Conservation (phyloP, 2,329 filamentous ascomycete species). For the Neofusicoccum parvum region DNA sequence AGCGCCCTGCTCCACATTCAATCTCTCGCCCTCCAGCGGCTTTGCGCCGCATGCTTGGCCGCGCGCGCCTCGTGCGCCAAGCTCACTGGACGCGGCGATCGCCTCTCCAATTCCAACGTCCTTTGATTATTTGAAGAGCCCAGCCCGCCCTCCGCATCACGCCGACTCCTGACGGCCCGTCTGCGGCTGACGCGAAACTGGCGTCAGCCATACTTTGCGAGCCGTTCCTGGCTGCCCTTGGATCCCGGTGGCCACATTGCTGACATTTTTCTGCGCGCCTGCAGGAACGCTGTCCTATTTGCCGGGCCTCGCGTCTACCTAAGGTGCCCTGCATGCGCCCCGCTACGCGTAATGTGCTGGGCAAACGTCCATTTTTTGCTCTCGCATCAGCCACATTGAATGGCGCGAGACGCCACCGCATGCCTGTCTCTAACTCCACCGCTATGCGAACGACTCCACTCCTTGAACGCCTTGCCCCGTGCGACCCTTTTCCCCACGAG, state of each 20-base stretch:
- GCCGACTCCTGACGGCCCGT: background rate
- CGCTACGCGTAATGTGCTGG: background rate
- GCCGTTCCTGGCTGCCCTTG: background rate
- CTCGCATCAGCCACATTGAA: background rate
- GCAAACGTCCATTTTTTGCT: background rate
- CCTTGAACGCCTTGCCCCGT: background rate
- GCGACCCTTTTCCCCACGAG: background rate
- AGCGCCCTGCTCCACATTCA: background rate
- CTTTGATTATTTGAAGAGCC: background rate
- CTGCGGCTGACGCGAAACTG: background rate
- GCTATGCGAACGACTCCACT: background rate
- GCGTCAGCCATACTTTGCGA: background rate
- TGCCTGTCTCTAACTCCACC: background rate
- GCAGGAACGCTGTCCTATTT: slow-evolving; percentile 9
- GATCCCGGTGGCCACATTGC: background rate
- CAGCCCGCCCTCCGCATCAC: background rate
- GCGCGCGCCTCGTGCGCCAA: slow-evolving; percentile 9
- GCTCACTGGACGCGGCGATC: background rate
- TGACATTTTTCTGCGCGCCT: background rate
- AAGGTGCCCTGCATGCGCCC: slow-evolving; percentile 12
- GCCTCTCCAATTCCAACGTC: slow-evolving; percentile 8
- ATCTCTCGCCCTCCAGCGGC: background rate
- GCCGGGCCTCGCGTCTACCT: background rate
- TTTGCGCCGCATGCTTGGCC: slow-evolving; percentile 6
- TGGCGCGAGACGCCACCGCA: background rate